Conservation (phyloP, 1,284 basidiomycete genomes). For the Ceratobasidium theobromae region DNA sequence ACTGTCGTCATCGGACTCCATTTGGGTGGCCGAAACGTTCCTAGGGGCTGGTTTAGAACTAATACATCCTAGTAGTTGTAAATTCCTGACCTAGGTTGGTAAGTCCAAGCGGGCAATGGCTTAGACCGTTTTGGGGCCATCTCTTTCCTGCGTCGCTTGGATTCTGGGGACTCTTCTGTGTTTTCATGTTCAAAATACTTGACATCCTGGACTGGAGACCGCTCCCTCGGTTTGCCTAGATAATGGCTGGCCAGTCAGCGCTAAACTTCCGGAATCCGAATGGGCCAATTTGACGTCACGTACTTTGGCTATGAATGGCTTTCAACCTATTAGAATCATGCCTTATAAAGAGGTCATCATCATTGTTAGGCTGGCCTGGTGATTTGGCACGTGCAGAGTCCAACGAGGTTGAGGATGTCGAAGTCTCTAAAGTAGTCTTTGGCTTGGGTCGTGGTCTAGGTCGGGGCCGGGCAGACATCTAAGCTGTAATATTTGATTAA, state of each 20-base stretch:
- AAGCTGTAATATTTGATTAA: background rate
- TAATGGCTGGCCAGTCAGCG: constrained; percentile 17
- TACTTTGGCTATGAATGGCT: constrained; percentile 19
- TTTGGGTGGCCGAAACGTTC: background rate
- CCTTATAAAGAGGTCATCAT: constrained; percentile 21
- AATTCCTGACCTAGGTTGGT: background rate
- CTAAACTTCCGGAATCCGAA: background rate
- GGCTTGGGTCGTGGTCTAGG: constrained; percentile 21
- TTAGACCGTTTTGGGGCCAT: background rate
- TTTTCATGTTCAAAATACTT: constrained; percentile 15
- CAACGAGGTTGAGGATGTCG: background rate
- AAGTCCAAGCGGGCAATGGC: constrained; percentile 23
- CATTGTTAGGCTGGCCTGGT: background rate
- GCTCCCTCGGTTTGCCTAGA: constrained; percentile 18
- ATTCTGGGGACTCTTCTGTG: constrained; percentile 15
- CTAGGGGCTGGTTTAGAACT: background rate
- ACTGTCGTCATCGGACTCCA: constrained; percentile 22
- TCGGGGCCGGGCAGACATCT: constrained; percentile 18
- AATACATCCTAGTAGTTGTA: background rate
- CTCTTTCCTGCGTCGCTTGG: constrained; percentile 17
- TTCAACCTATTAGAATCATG: constrained; percentile 17
- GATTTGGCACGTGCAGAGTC: constrained; percentile 6
- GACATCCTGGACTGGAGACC: constrained; percentile 22
- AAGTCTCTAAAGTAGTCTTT: constrained; percentile 11
- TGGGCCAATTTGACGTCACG: background rate